A percentile compares a stretch with the other conserved stretches of the same genome.
Conservation (phyloP, 495 filamentous ascomycete genomes). For the Cenococcum geophilum region DNA sequence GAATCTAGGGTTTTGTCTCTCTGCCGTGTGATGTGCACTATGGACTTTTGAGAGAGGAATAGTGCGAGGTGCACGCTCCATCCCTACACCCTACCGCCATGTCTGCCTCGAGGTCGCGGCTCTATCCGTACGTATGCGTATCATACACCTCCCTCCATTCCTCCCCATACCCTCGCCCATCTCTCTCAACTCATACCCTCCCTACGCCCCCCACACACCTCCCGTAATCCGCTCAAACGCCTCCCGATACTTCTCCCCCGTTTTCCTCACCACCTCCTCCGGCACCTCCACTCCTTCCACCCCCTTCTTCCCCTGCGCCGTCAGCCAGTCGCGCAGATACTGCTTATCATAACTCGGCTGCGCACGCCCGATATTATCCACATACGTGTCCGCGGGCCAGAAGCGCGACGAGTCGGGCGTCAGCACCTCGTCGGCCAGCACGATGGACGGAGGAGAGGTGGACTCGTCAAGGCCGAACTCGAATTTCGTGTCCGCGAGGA, state of each 20-base stretch:
- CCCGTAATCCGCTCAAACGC: constrained; percentile 67
- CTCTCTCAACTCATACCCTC: background rate
- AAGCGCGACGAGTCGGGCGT: constrained; percentile 70
- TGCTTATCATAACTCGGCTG: constrained; percentile 93
- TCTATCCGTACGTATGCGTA: no score
- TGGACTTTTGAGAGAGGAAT: no score
- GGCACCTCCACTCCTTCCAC: constrained; percentile 63
- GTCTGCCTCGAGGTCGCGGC: no score
- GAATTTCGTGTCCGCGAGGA: constrained; percentile 87
- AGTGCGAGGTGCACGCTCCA: no score
- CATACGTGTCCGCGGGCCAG: constrained; percentile 73
- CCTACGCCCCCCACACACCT: constrained; percentile 18
- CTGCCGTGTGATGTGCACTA: no score
- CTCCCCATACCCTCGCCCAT: no score
- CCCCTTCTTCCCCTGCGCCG: constrained; percentile 60
- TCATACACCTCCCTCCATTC: no score
- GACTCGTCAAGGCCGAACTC: constrained; percentile 64
- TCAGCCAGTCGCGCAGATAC: constrained; percentile 81
- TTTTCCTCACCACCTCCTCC: constrained; percentile 57
- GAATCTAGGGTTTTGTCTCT: no score
- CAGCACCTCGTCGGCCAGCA: constrained; percentile 86
- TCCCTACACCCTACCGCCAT: no score
- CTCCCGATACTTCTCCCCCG: constrained; percentile 59
- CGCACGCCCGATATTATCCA: constrained; percentile 52
- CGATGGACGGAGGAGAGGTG: constrained; percentile 45